A percentile compares a stretch with the other conserved stretches of the same genome.
Conservation (phyloP, 2,329 filamentous ascomycete genomes). For the Daldinia sp. region DNA sequence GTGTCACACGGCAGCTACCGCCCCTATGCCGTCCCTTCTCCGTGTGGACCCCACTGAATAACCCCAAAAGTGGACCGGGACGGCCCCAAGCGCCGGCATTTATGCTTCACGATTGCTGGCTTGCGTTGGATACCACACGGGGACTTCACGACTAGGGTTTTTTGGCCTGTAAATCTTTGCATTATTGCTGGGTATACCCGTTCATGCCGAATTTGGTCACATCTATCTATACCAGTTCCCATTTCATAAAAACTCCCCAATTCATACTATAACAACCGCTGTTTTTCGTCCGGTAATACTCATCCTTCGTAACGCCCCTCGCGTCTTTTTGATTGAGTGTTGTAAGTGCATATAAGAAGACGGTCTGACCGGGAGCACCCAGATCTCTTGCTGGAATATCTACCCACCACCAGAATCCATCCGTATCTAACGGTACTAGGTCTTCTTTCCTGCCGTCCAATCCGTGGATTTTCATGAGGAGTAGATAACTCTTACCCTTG, state of each 20-base stretch:
- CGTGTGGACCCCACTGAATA: not conserved
- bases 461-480: slow-evolving; percentile 73
- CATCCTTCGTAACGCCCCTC: slow-evolving; percentile 58
- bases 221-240: slow-evolving; percentile 56
- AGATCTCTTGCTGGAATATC: slow-evolving; percentile 74
- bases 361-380: slow-evolving; percentile 72
- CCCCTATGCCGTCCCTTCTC: not conserved
- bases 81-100: not conserved
- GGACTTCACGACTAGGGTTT: too few relatives aligned
- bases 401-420: slow-evolving; percentile 81
- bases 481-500: slow-evolving; percentile 69
- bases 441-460: slow-evolving; percentile 73
- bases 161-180: not conserved
- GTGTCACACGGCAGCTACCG: not conserved
- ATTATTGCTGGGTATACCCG: slow-evolving; percentile 6
- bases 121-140: not conserved
- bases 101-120: not conserved
- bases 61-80: not conserved
- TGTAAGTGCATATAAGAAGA: slow-evolving; percentile 70
- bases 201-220: not conserved
- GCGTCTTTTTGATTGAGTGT: slow-evolving; percentile 56
- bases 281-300: slow-evolving; percentile 54
- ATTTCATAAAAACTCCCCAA: slow-evolving; percentile 56
- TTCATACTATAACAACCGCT: slow-evolving; percentile 55
- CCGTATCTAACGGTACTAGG: slow-evolving; percentile 75